Conservation (phyloP, 2,329 filamentous ascomycete species). For the Westerdykella aurantiaca region DNA sequence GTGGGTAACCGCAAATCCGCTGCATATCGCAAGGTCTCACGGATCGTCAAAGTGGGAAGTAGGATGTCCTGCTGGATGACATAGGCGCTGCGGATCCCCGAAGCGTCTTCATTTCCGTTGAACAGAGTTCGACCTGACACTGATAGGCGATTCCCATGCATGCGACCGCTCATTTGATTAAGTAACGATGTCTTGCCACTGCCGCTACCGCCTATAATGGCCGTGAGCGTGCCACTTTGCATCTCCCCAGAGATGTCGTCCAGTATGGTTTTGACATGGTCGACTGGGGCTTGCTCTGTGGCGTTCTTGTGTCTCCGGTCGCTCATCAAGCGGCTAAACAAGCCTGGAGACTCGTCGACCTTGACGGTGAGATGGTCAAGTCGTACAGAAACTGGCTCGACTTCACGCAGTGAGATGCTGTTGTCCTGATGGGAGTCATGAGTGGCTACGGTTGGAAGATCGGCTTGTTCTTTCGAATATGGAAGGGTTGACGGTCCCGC, state of each 20-base stretch:
- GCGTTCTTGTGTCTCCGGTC: constrained; percentile 11
- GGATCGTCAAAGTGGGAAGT: constrained; percentile 65
- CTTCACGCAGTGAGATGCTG: constrained; percentile 42
- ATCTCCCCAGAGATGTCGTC: constrained; percentile 60
- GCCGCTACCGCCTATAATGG: constrained; percentile 69
- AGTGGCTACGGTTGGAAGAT: neutral
- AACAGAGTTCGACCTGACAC: constrained; percentile 54
- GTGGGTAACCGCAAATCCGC: constrained; percentile 65
- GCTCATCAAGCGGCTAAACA: constrained; percentile 18
- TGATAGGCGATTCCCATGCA: constrained; percentile 51
- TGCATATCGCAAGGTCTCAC: constrained; percentile 68
- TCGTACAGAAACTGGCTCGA: constrained; percentile 51
- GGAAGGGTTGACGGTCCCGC: no score
- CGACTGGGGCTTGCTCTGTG: constrained; percentile 12
- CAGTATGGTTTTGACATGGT: constrained; percentile 49
- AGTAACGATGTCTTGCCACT: constrained; percentile 58
- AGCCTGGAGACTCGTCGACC: constrained; percentile 52
- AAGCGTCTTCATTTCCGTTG: constrained; percentile 50
- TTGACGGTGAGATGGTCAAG: constrained; percentile 52
- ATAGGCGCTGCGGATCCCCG: constrained; percentile 57
- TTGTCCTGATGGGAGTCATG: constrained; percentile 17
- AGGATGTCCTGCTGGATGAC: constrained; percentile 73
- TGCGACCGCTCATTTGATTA: constrained; percentile 65
- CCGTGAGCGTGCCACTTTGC: constrained; percentile 61
- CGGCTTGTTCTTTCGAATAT: no score